Evolutionary conservation across 305 asterid genomes (phyloP).

Genomic region (Fraxinus sp.): DNA sequence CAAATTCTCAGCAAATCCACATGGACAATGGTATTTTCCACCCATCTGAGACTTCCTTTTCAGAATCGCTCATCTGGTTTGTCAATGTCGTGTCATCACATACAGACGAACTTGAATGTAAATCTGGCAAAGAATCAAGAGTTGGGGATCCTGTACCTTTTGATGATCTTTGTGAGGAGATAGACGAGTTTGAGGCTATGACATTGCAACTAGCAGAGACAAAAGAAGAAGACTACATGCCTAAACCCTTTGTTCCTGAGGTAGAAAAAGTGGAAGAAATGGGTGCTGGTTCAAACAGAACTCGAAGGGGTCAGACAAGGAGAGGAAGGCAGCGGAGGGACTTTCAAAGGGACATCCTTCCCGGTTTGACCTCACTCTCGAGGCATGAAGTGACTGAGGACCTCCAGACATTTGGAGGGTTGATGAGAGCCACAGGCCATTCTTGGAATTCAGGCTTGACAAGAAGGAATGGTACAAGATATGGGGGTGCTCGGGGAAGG

Average conservation of each 20-base stretch:
- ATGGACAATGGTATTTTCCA: slow-evolving; percentile 17
- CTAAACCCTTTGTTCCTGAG: slow-evolving; percentile 61
- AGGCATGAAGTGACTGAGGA: slow-evolving; percentile 93
- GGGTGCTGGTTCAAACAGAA: slow-evolving; percentile 37
- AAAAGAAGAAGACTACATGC: slow-evolving; percentile 77
- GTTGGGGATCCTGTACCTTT: slow-evolving; percentile 17
- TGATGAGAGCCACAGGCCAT: slow-evolving; percentile 87
- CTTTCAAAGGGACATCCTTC: slow-evolving; percentile 90
- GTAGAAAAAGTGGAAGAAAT: slow-evolving; percentile 42
- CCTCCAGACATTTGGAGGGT: slow-evolving; percentile 80
- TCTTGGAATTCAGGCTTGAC: slow-evolving; percentile 62
- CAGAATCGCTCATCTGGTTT: slow-evolving; percentile 59
- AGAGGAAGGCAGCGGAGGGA: slow-evolving; percentile 94
- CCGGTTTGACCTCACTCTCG: slow-evolving; percentile 71
- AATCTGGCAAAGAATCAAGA: slow-evolving; percentile 27
- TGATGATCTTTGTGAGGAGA: slow-evolving; percentile 35
- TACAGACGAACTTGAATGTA: slow-evolving; percentile 30
- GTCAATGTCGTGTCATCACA: slow-evolving; percentile 45
- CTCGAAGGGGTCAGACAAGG: slow-evolving; percentile 80
- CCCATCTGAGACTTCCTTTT: slow-evolving; percentile 39
- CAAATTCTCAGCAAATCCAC: slow-evolving; percentile 32
- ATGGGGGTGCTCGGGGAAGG: slow-evolving; percentile 63
- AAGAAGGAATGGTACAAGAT: slow-evolving; percentile 64
- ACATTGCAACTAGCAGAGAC: slow-evolving; percentile 61
- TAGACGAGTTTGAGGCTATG: slow-evolving; percentile 84